Evolutionary conservation across 164 flowering plant species (phyloP).

Genomic region (Piper longum): DNA sequence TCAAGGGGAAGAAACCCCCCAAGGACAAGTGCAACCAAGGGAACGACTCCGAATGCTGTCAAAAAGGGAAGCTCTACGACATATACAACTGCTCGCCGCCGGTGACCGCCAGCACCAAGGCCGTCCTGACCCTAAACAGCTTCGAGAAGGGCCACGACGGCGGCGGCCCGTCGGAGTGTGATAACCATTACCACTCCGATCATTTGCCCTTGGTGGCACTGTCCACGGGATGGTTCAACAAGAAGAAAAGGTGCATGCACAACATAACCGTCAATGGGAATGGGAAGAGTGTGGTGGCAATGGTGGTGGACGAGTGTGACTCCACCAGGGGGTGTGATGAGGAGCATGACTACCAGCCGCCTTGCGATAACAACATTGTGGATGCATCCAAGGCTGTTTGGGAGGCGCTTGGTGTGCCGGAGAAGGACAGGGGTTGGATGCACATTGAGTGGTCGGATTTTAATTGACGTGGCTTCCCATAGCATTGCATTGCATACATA

Average conservation of each 20-base stretch:
- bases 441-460: conserved; percentile 12
- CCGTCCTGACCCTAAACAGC: conserved; percentile 10
- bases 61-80: conserved; percentile 3
- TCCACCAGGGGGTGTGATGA: conserved; percentile 17
- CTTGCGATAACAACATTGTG: conserved; percentile 15
- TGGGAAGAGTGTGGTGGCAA: conserved; percentile 19
- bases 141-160: conserved; percentile 12
- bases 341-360: conserved; percentile 16
- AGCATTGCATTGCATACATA: no score
- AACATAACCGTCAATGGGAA: conserved; percentile 15
- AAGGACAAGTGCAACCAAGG: conserved; percentile 2
- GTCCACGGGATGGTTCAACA: conserved; percentile 17
- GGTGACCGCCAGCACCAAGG: conserved; percentile 1
- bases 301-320: conserved; percentile 28
- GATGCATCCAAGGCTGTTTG: conserved; percentile 16
- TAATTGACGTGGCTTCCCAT: no score
- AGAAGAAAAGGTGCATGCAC: conserved; percentile 8
- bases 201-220: conserved; percentile 10
- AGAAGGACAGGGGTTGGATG: conserved; percentile 10
- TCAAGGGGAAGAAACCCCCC: conserved; percentile 10
- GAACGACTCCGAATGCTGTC: conserved; percentile 8
- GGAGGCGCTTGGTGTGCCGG: conserved; percentile 12
- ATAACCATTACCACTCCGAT: conserved; percentile 7
- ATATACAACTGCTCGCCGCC: conserved; percentile 9
- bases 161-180: conserved; percentile 12